Base-by-base conservation (phyloP, 176 grass and related monocot species). In the Musa beccarii region DNA sequence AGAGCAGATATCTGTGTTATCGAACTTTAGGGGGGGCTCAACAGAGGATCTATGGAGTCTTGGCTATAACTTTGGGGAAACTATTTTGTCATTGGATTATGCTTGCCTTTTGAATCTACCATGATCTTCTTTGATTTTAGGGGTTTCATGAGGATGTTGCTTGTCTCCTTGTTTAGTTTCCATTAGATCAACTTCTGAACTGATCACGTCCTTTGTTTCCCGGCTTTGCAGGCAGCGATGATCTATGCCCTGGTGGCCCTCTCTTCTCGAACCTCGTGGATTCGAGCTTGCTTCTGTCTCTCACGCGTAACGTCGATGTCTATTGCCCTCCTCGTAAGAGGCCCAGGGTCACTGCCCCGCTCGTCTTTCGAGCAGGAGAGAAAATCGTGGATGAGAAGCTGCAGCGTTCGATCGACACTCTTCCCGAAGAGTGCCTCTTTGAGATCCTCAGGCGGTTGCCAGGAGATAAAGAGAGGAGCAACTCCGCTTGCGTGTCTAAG, bases 351-450 rank as follows among this genome's bases (percentile, higher is more conserved):
- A 85, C 86, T 7, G 89, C 92, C 8, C 86, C 92, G 66, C 85
- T 89, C 63, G 6, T 43, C 34, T 43, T 43, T 43, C 4, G 34
- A 6, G 26, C 75, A 2, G 85, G 66, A 15, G 78, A 22, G 1
- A 82, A 82, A 74, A 49, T 52, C 26, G 65, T 55, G 6, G n/a
- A 34, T 23, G 75, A 74, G 34, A 86, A 82, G 76, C 88, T 81
- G 84, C 66, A 56, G 10, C 74, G 78, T 61, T 83, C 87, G 49
- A 88, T 96, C 0, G 93, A 96, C 76, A 69, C 76, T 78, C 89
- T 96, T 53, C 93, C 93, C 8, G 85, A 92, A 66, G 93, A 71
- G 85, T 96, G 93, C 85, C 85, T 96, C 68, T 96, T 90, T 72
- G 93, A 96, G 83, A 80, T 96, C 79, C 89, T 96, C 20, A 83